phyloP scores from a whole-genome alignment of 2,329 filamentous ascomycete genomes.

The Aspergillus arachidicola region DNA sequence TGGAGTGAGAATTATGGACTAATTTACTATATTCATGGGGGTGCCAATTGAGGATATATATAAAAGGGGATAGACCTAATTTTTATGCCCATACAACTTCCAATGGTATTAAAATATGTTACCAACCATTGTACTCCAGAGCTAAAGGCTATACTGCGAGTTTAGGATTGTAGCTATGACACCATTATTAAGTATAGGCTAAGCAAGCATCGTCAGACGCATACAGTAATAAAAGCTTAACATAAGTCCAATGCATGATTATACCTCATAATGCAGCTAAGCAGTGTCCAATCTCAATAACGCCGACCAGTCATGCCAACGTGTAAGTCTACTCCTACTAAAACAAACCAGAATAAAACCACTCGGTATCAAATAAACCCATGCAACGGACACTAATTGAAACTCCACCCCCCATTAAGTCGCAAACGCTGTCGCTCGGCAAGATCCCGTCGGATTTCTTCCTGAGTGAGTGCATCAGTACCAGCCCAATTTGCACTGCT shows the following conservation, averaged over 20 bases:
- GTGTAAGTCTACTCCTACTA: not conserved
- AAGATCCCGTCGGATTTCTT: slow-evolving; percentile 80
- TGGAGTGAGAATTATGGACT: too few species aligned
- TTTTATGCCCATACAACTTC: not conserved
- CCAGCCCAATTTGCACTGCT: slow-evolving; percentile 93
- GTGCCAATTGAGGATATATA: too few species aligned
- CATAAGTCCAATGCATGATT: not conserved
- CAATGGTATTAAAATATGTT: not conserved
- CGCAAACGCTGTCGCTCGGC: slow-evolving; percentile 78
- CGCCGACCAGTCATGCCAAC: slow-evolving; percentile 1
- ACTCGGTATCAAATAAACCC: not conserved
- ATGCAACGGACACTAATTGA: slow-evolving; percentile 45
- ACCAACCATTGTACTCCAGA: not conserved
- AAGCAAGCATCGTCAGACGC: not conserved
- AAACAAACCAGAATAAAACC: not conserved
- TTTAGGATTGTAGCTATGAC: not conserved
- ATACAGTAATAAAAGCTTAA: not conserved
- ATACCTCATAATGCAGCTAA: not conserved
- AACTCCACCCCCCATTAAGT: slow-evolving; percentile 83
- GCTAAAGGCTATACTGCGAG: not conserved
- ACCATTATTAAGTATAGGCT: not conserved
- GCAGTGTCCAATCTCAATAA: not conserved
- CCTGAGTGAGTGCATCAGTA: slow-evolving; percentile 79
- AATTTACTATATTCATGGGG: too few species aligned
- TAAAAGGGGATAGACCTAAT: too few species aligned